Evolutionary conservation across 441 rosid genomes (phyloP), one percentile per base, ranked within the genome.

Genomic region (Croton setiger): DNA sequence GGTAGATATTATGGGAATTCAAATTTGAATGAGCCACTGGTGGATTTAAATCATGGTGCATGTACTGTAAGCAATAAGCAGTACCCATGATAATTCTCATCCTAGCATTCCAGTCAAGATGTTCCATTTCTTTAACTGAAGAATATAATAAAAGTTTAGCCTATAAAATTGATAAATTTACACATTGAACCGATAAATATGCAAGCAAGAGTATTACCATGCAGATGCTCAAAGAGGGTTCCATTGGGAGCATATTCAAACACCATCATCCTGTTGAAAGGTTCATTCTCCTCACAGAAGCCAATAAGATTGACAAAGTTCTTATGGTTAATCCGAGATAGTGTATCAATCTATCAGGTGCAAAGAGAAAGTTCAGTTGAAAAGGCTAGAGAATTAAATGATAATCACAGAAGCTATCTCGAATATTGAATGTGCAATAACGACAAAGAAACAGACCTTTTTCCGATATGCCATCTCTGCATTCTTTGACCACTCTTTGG

Each of bases 231-330:
- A 53, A 82, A 88, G 65, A 94, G 81, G 13, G 79, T 74, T 60
- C 98, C 98, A 63, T 90, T 94, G 14, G 98, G 94, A 80, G 96
- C 97, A 75, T 94, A 90, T 85, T 94, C 98, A 62, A 91, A 94
- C 69, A 94, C 97, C 88, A 94, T 85, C 86, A 94, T 90, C 76
- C 98, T 85, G 68, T 74, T 83, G 80, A 94, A 94, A 48, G 97
- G 98, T 69, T 85, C 87, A 48, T 90, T 74, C 75, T 91, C 97
- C 78, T 87, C 93, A 53, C 92, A 91, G 68, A 71, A 88, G 51
- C 97, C 97, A 65, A 94, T 84, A 68, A 94, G 96, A 77, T 91
- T 94, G 65, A 90, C 88, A 73, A 89, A 94, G 82, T 91, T 94
- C 82, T 89, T 94, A 75, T 91, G 97, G 81, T 89, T 91, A 20